These are phyloP conservation scores for Ajuga reptans DNA, from an alignment of 305 asterid species.

Conservation along the genomic window DNA sequence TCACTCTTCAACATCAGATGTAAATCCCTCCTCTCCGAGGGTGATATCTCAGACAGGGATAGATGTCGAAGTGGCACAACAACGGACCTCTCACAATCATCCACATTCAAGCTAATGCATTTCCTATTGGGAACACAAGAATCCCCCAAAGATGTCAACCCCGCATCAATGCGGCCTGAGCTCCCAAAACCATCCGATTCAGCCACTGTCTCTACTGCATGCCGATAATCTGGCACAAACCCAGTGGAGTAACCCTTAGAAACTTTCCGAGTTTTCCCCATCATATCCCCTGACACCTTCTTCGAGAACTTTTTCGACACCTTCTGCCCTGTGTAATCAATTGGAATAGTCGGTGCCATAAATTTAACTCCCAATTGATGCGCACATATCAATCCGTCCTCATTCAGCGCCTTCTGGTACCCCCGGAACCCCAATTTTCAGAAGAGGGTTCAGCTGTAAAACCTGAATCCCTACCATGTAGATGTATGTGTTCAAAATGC, in stretches of 20 bases:
- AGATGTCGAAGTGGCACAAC: slow-evolving; percentile 45
- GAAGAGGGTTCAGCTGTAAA: background rate
- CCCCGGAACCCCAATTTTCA: slow-evolving; percentile 5
- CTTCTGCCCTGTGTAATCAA: slow-evolving; percentile 41
- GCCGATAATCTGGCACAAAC: slow-evolving; percentile 53
- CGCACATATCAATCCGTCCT: slow-evolving; percentile 32
- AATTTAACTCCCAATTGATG: slow-evolving; percentile 23
- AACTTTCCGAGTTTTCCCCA: slow-evolving; percentile 60
- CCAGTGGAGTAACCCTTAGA: slow-evolving; percentile 45
- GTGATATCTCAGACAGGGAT: slow-evolving; percentile 51
- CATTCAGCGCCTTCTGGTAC: slow-evolving; percentile 21
- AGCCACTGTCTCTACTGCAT: slow-evolving; percentile 57
- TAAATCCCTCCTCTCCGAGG: slow-evolving; percentile 45
- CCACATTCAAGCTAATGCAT: slow-evolving; percentile 32
- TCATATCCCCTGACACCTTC: slow-evolving; percentile 27
- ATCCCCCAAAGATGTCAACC: slow-evolving; percentile 39
- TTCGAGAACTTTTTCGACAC: slow-evolving; percentile 29
- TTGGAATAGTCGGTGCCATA: slow-evolving; percentile 53
- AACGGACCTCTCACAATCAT: slow-evolving; percentile 36
- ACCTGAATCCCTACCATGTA: slow-evolving; percentile 23
- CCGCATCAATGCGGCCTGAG: slow-evolving; percentile 34
- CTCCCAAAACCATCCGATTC: slow-evolving; percentile 54
- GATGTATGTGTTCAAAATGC: slow-evolving; percentile 16
- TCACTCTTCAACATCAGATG: slow-evolving; percentile 45
- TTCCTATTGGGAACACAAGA: slow-evolving; percentile 41